Evolutionary conservation across 192 early-diverging fungal genomes (phyloP), one percentile per base, ranked within the genome.

Genomic region (Blastocladiella britannica): DNA sequence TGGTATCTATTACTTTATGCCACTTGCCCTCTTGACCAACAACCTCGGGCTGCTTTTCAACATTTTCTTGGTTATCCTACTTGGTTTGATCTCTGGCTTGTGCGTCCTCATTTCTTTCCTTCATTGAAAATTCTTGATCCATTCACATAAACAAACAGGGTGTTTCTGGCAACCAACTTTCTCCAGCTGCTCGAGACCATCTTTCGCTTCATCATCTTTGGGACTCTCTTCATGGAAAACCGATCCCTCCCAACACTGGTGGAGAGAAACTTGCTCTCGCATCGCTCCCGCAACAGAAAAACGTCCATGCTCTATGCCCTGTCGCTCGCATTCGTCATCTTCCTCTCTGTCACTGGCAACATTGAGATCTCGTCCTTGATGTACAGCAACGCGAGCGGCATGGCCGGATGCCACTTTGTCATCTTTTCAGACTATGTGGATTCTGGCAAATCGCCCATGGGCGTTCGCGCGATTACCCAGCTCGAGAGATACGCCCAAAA

Each of bases 271-370:
- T 28, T 65, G 29, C 29, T 61, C n/a, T 59, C 60, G 28, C 64
- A 65, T 43, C 59, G 64, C 15, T 24, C 56, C 59, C 43, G 60
- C 26, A 65, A 65, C 53, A 28, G 56, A 24, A 65, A 65, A 28
- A 65, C 64, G 23, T 55, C 64, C 27, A 58, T 60, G 20, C 60
- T 65, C 59, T 61, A 61, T 37, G 30, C 64, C 4, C 58, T 65
- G 53, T 25, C 64, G 6, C 31, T 65, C 6, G 59, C 55, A 7
- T 65, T 65, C 29, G 52, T 65, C 56, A 57, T 65, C 9, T 65
- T 65, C 43, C 56, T 65, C 51, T 29, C 55, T 4, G 60, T 65
- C 2, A 65, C 57, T 47, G 27, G 58, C 12, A 28, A 37, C 26
- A 53, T 65, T 7, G 55, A 65, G 27, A 28, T 65, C 12, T 29